phyloP scores from a whole-genome alignment of 106 monocot genomes.

The Platanthera zijinensis region DNA sequence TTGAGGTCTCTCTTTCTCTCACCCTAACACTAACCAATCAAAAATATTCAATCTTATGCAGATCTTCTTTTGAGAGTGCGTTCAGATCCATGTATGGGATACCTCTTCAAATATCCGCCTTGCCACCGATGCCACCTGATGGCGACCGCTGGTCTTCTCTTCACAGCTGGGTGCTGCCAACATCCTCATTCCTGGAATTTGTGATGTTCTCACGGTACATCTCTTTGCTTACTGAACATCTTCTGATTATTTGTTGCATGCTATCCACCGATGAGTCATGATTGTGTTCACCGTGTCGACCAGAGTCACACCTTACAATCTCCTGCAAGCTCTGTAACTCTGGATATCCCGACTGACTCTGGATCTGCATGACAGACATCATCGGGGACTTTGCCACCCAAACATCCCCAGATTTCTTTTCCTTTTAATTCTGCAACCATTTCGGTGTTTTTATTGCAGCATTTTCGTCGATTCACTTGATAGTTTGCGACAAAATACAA shows the following conservation, averaged over 20 bases:
- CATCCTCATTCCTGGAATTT: slow-evolving; percentile 82
- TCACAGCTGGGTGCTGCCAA: slow-evolving; percentile 97
- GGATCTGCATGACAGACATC: too few relatives aligned
- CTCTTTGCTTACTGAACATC: neutral
- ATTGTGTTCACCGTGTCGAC: too few relatives aligned
- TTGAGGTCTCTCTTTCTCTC: neutral
- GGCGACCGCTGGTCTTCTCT: slow-evolving; percentile 71
- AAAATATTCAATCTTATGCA: slow-evolving; percentile 19
- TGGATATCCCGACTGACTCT: too few relatives aligned
- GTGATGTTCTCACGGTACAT: slow-evolving; percentile 88
- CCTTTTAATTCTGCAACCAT: neutral
- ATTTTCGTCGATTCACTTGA: slow-evolving; percentile 88
- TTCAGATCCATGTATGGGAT: slow-evolving; percentile 74
- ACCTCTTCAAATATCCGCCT: slow-evolving; percentile 22
- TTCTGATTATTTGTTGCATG: too few relatives aligned
- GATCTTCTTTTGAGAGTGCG: slow-evolving; percentile 51
- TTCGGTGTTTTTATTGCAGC: slow-evolving; percentile 20
- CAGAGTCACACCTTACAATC: too few relatives aligned
- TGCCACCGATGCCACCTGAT: slow-evolving; percentile 81
- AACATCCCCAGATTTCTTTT: too few relatives aligned
- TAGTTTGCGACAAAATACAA: slow-evolving; percentile 28
- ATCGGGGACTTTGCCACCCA: too few relatives aligned
- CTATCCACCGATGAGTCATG: too few relatives aligned
- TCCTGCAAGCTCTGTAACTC: too few relatives aligned
- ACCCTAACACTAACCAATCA: neutral